Conservation (phyloP, 441 rosid species). For the Populus hybrid region DNA sequence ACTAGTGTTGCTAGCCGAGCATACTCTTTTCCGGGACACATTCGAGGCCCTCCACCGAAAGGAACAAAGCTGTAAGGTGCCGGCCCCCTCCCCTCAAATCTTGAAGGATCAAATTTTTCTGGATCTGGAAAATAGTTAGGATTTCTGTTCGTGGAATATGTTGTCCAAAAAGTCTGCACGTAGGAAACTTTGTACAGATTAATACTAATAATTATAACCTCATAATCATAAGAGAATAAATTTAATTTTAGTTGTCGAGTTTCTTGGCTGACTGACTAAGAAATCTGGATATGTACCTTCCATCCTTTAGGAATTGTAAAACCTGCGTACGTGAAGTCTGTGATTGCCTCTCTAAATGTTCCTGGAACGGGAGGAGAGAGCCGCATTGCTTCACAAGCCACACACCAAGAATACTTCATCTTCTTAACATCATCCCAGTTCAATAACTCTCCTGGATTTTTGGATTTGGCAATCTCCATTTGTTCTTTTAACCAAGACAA, state of each 20-base stretch:
- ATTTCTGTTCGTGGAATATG: constrained; percentile 29
- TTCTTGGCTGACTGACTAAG: neutral
- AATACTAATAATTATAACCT: neutral
- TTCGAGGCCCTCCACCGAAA: no score
- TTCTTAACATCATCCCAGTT: constrained; percentile 39
- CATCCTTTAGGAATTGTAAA: constrained; percentile 43
- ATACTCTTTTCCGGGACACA: no score
- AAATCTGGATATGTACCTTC: constrained; percentile 34
- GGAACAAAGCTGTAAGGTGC: no score
- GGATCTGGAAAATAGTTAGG: neutral
- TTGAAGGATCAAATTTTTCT: no score
- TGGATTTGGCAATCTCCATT: constrained; percentile 32
- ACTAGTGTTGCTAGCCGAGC: constrained; percentile 24
- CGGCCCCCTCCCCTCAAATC: no score
- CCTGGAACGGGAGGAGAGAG: constrained; percentile 39
- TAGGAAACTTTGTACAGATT: neutral
- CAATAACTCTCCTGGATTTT: constrained; percentile 25
- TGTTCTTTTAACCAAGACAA: constrained; percentile 23
- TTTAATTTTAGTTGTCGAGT: neutral
- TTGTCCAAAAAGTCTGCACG: constrained; percentile 34
- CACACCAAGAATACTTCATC: constrained; percentile 49
- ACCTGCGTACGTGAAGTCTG: constrained; percentile 32
- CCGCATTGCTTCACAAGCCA: constrained; percentile 39
- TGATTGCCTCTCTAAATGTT: constrained; percentile 37
- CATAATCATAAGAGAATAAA: neutral